Evolutionary conservation across 257 asterid species (phyloP).

Genomic region (Scutellaria barbata): DNA sequence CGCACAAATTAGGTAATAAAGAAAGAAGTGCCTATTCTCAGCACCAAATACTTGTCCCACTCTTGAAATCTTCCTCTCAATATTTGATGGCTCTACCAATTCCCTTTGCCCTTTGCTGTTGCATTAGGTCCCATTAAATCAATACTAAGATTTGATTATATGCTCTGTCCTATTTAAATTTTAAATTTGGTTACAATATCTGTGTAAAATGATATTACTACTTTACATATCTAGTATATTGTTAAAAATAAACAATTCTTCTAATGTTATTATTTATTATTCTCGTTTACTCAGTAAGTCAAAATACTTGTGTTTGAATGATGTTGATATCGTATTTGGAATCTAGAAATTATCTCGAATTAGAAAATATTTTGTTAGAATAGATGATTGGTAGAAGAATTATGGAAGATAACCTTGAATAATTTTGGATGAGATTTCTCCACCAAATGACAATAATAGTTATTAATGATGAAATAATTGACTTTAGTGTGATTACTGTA

Average conservation of each 20-base stretch:
- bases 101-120: constrained; percentile 12
- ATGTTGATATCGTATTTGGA: background rate
- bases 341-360: background rate
- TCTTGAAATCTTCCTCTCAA: constrained; percentile 21
- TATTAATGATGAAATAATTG: background rate
- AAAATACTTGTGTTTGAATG: background rate
- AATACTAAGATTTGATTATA: constrained; percentile 6
- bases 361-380: too few relatives aligned
- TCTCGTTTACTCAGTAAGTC: background rate
- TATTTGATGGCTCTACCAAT: constrained; percentile 34
- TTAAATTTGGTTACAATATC: too few relatives aligned
- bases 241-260: too few relatives aligned
- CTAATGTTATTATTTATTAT: too few relatives aligned
- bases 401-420: background rate
- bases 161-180: too few relatives aligned
- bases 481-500: background rate
- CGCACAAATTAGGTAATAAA: constrained; percentile 32
- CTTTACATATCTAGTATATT: too few relatives aligned
- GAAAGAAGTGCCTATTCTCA: constrained; percentile 37
- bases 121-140: constrained; percentile 34
- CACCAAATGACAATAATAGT: background rate
- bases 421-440: background rate
- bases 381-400: background rate
- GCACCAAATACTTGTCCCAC: constrained; percentile 51
- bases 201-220: too few relatives aligned